Percentiles rank a stretch among this genome's conserved stretches.
phyloP scores from a whole-genome alignment of 805 yeast species.

The Komagataella populi region DNA sequence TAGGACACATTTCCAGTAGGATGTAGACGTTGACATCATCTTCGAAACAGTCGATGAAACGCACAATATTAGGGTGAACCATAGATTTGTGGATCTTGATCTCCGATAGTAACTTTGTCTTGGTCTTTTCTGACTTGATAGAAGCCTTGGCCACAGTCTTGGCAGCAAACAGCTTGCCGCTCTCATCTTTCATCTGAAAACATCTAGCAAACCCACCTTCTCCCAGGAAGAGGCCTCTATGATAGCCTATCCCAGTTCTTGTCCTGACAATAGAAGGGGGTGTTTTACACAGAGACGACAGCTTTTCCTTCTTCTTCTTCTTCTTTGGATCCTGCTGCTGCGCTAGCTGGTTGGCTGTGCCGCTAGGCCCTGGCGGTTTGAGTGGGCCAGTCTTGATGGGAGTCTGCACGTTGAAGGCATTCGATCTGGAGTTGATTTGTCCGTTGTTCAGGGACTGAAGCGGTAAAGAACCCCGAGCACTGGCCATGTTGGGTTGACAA shows the following conservation, averaged over 20 bases:
- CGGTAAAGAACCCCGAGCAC: slow-evolving; percentile 14
- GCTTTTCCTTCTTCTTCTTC: slow-evolving; percentile 76
- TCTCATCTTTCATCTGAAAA: slow-evolving; percentile 87
- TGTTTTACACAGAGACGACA: slow-evolving; percentile 85
- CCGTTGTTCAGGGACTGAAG: slow-evolving; percentile 41
- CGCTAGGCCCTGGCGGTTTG: slow-evolving; percentile 3
- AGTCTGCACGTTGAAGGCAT: slow-evolving; percentile 9
- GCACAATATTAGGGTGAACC: slow-evolving; percentile 81
- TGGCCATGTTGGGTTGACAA: neutral
- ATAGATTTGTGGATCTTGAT: slow-evolving; percentile 89
- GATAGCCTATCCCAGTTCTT: slow-evolving; percentile 76
- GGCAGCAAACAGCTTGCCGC: slow-evolving; percentile 85
- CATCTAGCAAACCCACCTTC: slow-evolving; percentile 99
- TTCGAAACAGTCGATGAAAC: slow-evolving; percentile 92
- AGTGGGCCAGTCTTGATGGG: slow-evolving; percentile 1
- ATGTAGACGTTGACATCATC: slow-evolving; percentile 92
- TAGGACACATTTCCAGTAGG: slow-evolving; percentile 86
- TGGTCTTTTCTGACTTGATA: slow-evolving; percentile 80
- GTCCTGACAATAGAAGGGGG: slow-evolving; percentile 92
- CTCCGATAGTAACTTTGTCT: slow-evolving; percentile 76
- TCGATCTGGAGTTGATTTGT: slow-evolving; percentile 33
- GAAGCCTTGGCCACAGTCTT: slow-evolving; percentile 96
- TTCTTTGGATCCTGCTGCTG: slow-evolving; percentile 9
- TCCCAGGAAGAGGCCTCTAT: slow-evolving; percentile 82
- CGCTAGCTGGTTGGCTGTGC: slow-evolving; percentile 16